These are phyloP conservation scores for Calonectria naviculata DNA, from an alignment of 2,329 filamentous ascomycete genomes.

Conservation along the genomic window DNA sequence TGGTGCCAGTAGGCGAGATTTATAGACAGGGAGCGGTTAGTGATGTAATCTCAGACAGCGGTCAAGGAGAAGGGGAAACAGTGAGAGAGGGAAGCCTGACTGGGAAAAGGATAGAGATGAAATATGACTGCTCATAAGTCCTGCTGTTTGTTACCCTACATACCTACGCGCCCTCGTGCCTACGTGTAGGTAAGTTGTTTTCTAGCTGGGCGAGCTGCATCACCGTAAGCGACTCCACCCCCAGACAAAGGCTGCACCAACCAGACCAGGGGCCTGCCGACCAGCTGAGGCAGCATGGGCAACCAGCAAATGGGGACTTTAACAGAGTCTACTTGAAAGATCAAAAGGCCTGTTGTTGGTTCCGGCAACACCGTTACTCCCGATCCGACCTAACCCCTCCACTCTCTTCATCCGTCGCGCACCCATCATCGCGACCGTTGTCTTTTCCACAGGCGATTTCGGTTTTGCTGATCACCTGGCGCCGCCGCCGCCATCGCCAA, in stretches of 20 bases:
- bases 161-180: neutral
- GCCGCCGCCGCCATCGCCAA: neutral
- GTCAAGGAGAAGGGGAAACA: neutral
- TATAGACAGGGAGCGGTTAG: neutral
- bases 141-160: neutral
- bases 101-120: neutral
- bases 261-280: neutral
- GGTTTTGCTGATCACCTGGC: neutral
- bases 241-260: neutral
- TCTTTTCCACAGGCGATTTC: neutral
- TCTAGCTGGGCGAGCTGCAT: neutral
- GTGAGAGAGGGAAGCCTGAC: neutral
- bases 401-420: neutral
- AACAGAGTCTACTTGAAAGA: slow-evolving; percentile 11
- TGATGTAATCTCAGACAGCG: neutral
- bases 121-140: slow-evolving; percentile 1
- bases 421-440: neutral
- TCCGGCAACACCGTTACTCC: neutral
- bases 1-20: neutral
- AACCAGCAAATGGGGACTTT: slow-evolving; percentile 9
- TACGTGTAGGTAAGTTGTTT: neutral
- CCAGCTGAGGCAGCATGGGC: slow-evolving; percentile 6
- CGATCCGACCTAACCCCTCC: slow-evolving; percentile 1
- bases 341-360: slow-evolving; percentile 5
- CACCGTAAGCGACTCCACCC: slow-evolving; percentile 8